Evolutionary conservation across 768 basidiomycete genomes (phyloP), one percentile per base, ranked within the genome.

Genomic region (Tricholoma saponaceum): DNA sequence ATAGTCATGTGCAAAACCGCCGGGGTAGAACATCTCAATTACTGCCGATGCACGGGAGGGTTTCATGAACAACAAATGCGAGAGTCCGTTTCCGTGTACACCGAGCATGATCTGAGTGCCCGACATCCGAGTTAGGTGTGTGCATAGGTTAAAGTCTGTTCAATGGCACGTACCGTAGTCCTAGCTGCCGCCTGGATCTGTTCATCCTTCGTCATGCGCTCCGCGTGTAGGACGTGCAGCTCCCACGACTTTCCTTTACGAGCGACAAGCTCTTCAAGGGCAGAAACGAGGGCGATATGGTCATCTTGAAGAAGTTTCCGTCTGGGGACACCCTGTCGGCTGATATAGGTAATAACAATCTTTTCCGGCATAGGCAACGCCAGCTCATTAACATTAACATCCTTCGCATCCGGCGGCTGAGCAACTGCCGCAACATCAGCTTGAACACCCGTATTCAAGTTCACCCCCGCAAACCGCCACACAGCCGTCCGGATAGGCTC

Each of bases 41-140:
- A 95, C 90, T 5, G 90, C 85, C 5, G 89, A 85, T n/a, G 84
- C 70, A 0, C 82, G 83, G 3, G 85, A 89, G 1, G 81, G 80
- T 20, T 87, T 83, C 90, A 94, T 92, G 75, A 88, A 84, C 43
- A 94, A 79, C n/a, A 94, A 78, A 64, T 92, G 90, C 8, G 90
- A 89, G 0, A 95, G 78, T 6, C 91, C 90, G 62, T 92, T 92
- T 5, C 90, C 90, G 59, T 90, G 89, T 0, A 89, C 82, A 28
- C 88, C 88, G 8, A 90, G 72, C 64, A 90, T 68, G 57, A 89
- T 78, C 87, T 89, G 58, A 22, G 23, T 3, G 8, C 8, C 18
- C 3, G 60, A 20, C 22, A 51, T 60, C 56, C 26, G 1, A 55
- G 52, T 41, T 23, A 46, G 32, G 14, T 55, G 30, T 26, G 18